phyloP scores from a whole-genome alignment of 495 filamentous ascomycete species.

The Parmelia sp. region DNA sequence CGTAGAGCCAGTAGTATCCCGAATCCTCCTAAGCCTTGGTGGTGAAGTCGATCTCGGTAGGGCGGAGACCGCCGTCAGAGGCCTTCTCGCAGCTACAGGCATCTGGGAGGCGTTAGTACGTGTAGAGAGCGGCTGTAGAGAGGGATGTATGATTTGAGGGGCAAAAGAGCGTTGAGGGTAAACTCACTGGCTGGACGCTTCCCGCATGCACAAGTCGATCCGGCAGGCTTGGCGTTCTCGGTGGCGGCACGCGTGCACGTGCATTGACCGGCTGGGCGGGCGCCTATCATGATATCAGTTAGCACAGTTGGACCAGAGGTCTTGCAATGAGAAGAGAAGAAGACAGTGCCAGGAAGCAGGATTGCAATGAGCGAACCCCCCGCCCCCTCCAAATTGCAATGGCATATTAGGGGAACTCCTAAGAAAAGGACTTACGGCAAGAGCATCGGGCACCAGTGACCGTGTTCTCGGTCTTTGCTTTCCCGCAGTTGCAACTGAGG shows the following conservation, averaged over 20 bases:
- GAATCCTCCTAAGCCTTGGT: conserved; percentile 40
- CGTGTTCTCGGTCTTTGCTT: conserved; percentile 67
- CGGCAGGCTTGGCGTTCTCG: conserved; percentile 61
- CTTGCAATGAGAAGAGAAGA: background rate
- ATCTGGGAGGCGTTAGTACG: conserved; percentile 37
- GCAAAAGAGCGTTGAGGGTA: background rate
- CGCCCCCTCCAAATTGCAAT: too few relatives aligned
- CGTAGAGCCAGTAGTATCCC: background rate
- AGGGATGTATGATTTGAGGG: background rate
- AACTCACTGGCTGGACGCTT: conserved; percentile 18
- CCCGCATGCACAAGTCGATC: conserved; percentile 69
- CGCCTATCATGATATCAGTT: conserved; percentile 33
- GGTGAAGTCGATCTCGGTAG: conserved; percentile 76
- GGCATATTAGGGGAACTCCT: conserved; percentile 11
- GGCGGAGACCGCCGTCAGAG: conserved; percentile 44
- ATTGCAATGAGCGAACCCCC: background rate
- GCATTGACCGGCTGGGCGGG: conserved; percentile 71
- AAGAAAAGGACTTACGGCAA: conserved; percentile 54
- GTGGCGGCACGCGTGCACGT: conserved; percentile 66
- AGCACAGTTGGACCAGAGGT: conserved; percentile 18
- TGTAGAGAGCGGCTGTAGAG: background rate
- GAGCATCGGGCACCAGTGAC: conserved; percentile 72
- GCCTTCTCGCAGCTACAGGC: conserved; percentile 82
- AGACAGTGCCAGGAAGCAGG: too few relatives aligned
- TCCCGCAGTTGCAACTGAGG: conserved; percentile 78